phyloP scores from a whole-genome alignment of 441 rosid species.

The Theobroma grandiflorum region DNA sequence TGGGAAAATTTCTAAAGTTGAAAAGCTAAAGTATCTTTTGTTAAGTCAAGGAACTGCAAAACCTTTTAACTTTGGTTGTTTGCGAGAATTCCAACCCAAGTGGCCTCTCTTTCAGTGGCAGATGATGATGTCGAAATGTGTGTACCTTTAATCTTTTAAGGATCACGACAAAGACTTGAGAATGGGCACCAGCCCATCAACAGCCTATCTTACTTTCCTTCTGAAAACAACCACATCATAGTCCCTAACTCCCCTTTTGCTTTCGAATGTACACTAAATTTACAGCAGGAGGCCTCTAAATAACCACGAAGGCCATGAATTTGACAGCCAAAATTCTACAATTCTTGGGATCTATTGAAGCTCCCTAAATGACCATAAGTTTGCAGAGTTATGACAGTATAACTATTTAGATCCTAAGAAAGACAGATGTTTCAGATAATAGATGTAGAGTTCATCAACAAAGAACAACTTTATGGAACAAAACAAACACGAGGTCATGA shows the following conservation, averaged over 20 bases:
- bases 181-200: background rate
- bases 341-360: too few relatives aligned
- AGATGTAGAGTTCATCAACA: too few relatives aligned
- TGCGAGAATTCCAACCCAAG: background rate
- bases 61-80: background rate
- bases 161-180: conserved; percentile 27
- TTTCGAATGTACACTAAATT: too few relatives aligned
- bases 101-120: conserved; percentile 18
- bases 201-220: background rate
- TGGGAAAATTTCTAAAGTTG: background rate
- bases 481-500: too few relatives aligned
- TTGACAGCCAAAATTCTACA: too few relatives aligned
- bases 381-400: too few relatives aligned
- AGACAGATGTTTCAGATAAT: too few relatives aligned
- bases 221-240: background rate
- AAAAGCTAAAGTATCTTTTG: background rate
- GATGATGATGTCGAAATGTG: conserved; percentile 26
- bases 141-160: conserved; percentile 13
- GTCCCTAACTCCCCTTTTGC: background rate
- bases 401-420: too few relatives aligned
- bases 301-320: too few relatives aligned
- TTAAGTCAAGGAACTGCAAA: background rate
- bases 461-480: too few relatives aligned
- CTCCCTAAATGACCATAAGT: too few relatives aligned
- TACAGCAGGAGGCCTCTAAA: too few relatives aligned